Evolutionary conservation across 768 basidiomycete genomes (phyloP), one percentile per base, ranked within the genome.

Genomic region (Xerocomus spinulosus): DNA sequence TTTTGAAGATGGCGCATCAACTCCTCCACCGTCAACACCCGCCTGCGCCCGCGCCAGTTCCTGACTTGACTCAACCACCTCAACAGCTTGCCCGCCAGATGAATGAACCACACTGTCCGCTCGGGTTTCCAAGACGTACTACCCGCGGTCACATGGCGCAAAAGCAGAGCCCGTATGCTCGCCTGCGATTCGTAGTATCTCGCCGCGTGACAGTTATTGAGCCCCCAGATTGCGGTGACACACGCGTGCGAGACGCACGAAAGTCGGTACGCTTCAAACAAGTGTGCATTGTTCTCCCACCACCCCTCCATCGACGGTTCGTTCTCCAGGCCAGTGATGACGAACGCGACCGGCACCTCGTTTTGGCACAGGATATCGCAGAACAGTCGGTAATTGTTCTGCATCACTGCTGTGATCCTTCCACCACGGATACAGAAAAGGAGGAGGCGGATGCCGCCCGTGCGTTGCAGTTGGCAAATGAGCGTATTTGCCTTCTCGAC

Each of bases 161-260:
- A 42, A 29, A 62, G 58, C 52, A 61, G 49, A 12, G 43, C 39
- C 49, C 60, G 59, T 13, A 68, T 25, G 18, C 46, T 57, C 44
- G 13, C 24, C 44, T 54, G 69, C 9, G 72, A 74, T 43, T 67
- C 57, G 10, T 57, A 48, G 45, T 73, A 73, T 40, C 60, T 68
- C 7, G 48, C 46, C 21, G 54, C 50, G 23, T 63, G 57, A 25
- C 42, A 56, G 25, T 59, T 35, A 0, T 61, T 48, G 42, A 55
- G 52, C 20, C 71, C 62, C 23, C 55, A 54, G 21, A 40, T 68
- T 3, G 71, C 67, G 3, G 70, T 73, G 51, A 75, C 50, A 46
- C 75, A 75, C 0, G 64, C 72, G 15, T 71, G 66, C 4, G 67
- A 69, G 15, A 52, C 40, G 20, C 69, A 60, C 26, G 44, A 51